Evolutionary conservation across 371 early-diverging fungal genomes (phyloP).

Genomic region (Rhizopus delemar): DNA sequence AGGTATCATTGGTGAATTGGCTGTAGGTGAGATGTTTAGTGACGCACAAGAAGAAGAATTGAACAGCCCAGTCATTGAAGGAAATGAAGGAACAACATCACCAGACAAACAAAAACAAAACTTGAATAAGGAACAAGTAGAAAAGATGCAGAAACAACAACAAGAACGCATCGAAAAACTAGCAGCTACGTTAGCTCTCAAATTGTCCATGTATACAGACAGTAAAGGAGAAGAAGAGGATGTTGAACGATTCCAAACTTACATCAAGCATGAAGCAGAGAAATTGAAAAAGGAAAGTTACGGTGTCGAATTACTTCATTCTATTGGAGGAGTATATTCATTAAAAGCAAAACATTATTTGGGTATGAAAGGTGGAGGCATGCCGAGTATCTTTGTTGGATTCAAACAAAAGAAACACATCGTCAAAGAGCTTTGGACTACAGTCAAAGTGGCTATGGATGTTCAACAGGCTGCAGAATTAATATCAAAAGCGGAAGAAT

Average conservation of each 20-base stretch:
- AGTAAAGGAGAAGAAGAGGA: constrained; percentile 50
- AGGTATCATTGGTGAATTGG: constrained; percentile 54
- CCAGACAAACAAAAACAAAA: constrained; percentile 25
- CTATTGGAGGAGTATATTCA: constrained; percentile 89
- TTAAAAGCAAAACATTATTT: constrained; percentile 84
- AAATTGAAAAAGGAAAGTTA: constrained; percentile 86
- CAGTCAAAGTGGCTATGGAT: constrained; percentile 88
- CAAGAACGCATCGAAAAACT: constrained; percentile 79
- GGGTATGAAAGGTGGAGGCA: constrained; percentile 55
- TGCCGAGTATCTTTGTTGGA: constrained; percentile 66
- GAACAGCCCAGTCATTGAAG: not conserved
- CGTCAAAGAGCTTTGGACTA: constrained; percentile 86
- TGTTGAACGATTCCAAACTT: constrained; percentile 65
- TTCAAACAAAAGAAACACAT: constrained; percentile 79
- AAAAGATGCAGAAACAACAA: constrained; percentile 48
- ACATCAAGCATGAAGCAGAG: constrained; percentile 79
- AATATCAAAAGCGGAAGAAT: constrained; percentile 85
- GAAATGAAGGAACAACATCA: not conserved
- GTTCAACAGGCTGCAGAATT: constrained; percentile 83
- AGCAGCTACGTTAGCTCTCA: constrained; percentile 71
- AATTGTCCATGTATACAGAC: constrained; percentile 75
- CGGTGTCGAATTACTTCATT: constrained; percentile 90
- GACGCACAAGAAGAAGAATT: constrained; percentile 35
- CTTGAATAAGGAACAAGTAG: constrained; percentile 63
- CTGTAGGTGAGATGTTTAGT: constrained; percentile 47